Conservation (phyloP, 169 alveolate genomes). For the Perkinsus olseni region DNA sequence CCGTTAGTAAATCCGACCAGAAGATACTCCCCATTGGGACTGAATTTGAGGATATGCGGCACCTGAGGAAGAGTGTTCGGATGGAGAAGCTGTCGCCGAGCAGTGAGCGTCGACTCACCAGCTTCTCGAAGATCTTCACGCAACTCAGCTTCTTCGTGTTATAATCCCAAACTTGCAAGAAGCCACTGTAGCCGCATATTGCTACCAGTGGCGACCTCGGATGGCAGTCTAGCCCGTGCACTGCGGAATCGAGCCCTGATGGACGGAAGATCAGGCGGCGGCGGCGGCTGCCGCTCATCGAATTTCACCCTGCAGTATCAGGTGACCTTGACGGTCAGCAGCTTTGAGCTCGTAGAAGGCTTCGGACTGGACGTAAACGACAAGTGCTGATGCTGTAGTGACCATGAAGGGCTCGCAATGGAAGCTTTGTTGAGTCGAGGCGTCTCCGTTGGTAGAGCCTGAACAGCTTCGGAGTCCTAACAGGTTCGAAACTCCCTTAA, state of each 20-base stretch:
- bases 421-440: not conserved
- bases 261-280: not conserved
- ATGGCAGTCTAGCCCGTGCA: slow-evolving; percentile 9
- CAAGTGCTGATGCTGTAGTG: not conserved
- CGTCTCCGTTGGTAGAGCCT: not conserved
- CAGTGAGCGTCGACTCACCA: not conserved
- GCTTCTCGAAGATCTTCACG: slow-evolving; percentile 24
- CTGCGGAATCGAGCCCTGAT: slow-evolving; percentile 17
- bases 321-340: not conserved
- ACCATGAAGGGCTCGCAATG: not conserved
- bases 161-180: slow-evolving; percentile 28
- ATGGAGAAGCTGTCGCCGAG: not conserved
- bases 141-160: slow-evolving; percentile 4
- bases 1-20: not conserved
- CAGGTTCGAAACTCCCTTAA: not conserved
- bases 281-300: too few species aligned
- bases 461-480: not conserved
- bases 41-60: not conserved
- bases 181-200: slow-evolving; percentile 15
- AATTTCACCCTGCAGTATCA: not conserved
- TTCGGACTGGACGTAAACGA: not conserved
- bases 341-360: not conserved
- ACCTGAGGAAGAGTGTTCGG: not conserved
- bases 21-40: not conserved
- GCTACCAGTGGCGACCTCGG: slow-evolving; percentile 13